Evolutionary conservation across 345 rosid species (phyloP).

Genomic region (Hibiscus trionum): DNA sequence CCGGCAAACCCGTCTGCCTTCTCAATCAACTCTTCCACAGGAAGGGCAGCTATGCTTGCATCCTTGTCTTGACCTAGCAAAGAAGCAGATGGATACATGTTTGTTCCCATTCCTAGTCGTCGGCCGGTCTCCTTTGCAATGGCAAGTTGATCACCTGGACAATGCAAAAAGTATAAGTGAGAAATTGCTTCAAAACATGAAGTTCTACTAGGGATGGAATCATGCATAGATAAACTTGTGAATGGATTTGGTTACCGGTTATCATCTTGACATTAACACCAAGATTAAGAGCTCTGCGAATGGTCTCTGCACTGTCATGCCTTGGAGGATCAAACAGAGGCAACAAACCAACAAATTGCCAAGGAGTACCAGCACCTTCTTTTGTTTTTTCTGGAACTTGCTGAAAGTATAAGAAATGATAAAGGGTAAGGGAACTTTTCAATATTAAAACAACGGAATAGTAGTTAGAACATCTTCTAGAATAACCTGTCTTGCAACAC

Average conservation of each 20-base stretch:
- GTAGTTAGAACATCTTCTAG: not conserved
- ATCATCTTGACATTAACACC: constrained; percentile 99
- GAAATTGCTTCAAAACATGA: not conserved
- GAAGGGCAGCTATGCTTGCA: constrained; percentile 51
- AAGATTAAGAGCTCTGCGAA: constrained; percentile 77
- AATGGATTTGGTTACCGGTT: constrained; percentile 45
- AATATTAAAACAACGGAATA: not conserved
- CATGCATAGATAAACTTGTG: not conserved
- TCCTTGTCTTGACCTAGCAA: constrained; percentile 75
- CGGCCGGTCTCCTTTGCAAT: constrained; percentile 95
- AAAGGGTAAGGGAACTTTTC: not conserved
- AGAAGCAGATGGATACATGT: constrained; percentile 93
- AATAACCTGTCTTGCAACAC: constrained; percentile 74
- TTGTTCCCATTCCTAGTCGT: constrained; percentile 91
- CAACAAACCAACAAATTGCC: constrained; percentile 48
- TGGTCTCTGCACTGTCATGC: constrained; percentile 84
- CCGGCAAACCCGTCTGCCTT: constrained; percentile 95
- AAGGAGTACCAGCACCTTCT: constrained; percentile 62
- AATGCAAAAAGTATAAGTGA: not conserved
- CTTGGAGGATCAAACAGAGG: constrained; percentile 95
- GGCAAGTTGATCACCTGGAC: constrained; percentile 66
- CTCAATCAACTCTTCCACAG: constrained; percentile 82
- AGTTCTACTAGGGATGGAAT: not conserved
- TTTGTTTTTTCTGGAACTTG: constrained; percentile 64
- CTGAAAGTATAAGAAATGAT: constrained; percentile 24